These are phyloP conservation scores for Suillus bovinus DNA, from an alignment of 768 basidiomycete genomes.

Conservation along the genomic window DNA sequence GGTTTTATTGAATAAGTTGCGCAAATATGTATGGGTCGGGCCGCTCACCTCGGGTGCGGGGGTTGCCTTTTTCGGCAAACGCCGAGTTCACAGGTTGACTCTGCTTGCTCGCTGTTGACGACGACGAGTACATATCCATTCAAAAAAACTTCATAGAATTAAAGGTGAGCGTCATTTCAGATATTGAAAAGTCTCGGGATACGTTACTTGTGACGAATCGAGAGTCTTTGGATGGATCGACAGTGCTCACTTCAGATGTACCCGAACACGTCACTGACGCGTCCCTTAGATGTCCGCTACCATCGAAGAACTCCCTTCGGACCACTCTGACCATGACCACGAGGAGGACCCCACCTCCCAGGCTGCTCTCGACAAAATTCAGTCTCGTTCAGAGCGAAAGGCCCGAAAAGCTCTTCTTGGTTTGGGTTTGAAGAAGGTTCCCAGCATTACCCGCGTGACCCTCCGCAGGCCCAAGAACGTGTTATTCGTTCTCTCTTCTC, in stretches of 20 bases:
- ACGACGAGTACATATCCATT: slow-evolving; percentile 34
- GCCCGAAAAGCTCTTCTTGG: slow-evolving; percentile 90
- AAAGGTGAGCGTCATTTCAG: slow-evolving; percentile 21
- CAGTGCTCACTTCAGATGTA: slow-evolving; percentile 28
- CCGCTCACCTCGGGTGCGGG: too few relatives aligned
- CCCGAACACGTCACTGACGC: slow-evolving; percentile 25
- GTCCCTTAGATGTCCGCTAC: slow-evolving; percentile 67
- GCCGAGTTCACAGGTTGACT: slow-evolving; percentile 17
- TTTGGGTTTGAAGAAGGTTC: slow-evolving; percentile 91
- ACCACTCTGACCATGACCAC: slow-evolving; percentile 76
- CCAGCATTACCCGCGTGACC: slow-evolving; percentile 92
- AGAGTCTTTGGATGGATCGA: slow-evolving; percentile 30
- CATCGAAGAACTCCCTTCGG: slow-evolving; percentile 82
- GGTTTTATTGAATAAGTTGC: not conserved
- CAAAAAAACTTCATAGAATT: slow-evolving; percentile 14
- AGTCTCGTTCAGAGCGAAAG: slow-evolving; percentile 93
- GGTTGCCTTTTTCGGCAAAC: slow-evolving; percentile 27
- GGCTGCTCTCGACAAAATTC: slow-evolving; percentile 88
- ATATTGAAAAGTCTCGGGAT: not conserved
- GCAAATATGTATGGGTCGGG: not conserved
- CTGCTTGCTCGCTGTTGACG: slow-evolving; percentile 29
- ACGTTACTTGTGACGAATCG: not conserved
- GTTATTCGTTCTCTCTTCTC: slow-evolving; percentile 88
- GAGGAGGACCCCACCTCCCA: slow-evolving; percentile 85
- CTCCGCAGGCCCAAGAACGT: slow-evolving; percentile 95